Conservation (phyloP, 164 flowering plant species). For the Berberis vulgaris region DNA sequence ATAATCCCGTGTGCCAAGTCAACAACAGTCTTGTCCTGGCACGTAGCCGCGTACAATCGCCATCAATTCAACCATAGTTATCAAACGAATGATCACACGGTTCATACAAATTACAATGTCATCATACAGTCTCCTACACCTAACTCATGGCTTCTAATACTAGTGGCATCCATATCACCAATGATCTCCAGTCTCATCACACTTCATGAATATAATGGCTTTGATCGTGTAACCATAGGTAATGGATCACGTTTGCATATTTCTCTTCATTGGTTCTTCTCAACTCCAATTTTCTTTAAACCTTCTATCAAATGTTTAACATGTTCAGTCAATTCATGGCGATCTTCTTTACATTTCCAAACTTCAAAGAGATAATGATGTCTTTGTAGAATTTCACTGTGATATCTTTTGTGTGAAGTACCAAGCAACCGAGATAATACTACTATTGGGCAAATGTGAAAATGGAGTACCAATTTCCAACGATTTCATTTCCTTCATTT, state of each 20-base stretch:
- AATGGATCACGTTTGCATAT: background rate
- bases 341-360: background rate
- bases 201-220: background rate
- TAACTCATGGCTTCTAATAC: no score
- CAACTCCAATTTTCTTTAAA: background rate
- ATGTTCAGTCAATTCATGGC: background rate
- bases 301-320: background rate
- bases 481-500: background rate
- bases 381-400: background rate
- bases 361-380: background rate
- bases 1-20: no score
- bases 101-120: no score
- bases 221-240: background rate
- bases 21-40: no score
- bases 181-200: background rate
- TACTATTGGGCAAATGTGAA: background rate
- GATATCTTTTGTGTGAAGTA: background rate
- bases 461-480: background rate
- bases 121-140: no score
- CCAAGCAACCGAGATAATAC: background rate
- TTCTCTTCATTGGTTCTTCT: background rate
- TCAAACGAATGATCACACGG: no score
- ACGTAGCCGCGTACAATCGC: no score
- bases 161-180: background rate
- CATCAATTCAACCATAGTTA: no score